Percentiles rank a stretch among this genome's conserved stretches.
phyloP scores from a whole-genome alignment of 2,329 filamentous ascomycete genomes.

The Stachybotrys echinatus region DNA sequence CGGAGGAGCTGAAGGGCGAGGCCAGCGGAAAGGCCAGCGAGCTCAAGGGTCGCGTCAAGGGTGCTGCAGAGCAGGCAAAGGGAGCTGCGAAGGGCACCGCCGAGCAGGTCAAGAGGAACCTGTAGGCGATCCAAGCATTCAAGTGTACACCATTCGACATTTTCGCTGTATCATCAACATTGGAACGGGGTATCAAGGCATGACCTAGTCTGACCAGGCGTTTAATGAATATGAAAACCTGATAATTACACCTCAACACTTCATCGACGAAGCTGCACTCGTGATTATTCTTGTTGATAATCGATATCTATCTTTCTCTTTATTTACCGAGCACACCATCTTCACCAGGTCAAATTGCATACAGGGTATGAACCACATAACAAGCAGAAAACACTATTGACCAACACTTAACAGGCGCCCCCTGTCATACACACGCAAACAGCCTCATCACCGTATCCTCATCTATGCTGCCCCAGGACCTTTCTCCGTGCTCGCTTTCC shows the following conservation, averaged over 20 bases:
- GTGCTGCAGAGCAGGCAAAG: conserved; percentile 32
- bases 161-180: not conserved
- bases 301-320: too few relatives aligned
- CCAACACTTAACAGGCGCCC: too few relatives aligned
- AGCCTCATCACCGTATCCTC: too few relatives aligned
- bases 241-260: not conserved
- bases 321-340: too few relatives aligned
- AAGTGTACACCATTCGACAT: not conserved
- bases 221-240: not conserved
- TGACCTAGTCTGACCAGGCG: not conserved
- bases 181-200: not conserved
- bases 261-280: not conserved
- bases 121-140: conserved; percentile 9
- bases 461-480: too few relatives aligned
- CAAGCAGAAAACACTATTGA: too few relatives aligned
- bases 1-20: conserved; percentile 33
- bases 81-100: conserved; percentile 36
- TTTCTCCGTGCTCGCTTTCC: too few relatives aligned
- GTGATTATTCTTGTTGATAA: too few relatives aligned
- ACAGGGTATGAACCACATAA: too few relatives aligned
- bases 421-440: too few relatives aligned
- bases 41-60: conserved; percentile 34
- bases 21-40: conserved; percentile 38
- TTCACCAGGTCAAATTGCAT: too few relatives aligned
- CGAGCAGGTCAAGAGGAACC: conserved; percentile 31